phyloP scores from a whole-genome alignment of 1,284 basidiomycete species.

The Grifola frondosa region DNA sequence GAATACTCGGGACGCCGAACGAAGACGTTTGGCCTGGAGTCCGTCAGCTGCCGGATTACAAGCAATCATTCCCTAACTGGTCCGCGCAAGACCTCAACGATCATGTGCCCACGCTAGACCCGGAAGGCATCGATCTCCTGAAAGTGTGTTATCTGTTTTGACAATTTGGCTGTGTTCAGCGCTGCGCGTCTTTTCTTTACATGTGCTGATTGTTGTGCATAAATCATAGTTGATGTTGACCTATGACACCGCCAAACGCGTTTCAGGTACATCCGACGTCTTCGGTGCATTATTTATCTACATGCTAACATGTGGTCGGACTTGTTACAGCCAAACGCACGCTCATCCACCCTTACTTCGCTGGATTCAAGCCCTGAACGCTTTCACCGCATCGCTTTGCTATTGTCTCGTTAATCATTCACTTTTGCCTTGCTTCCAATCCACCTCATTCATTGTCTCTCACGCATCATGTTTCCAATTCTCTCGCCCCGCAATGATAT shows the following conservation, averaged over 20 bases:
- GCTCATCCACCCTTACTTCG: slow-evolving; percentile 81
- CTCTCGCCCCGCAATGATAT: slow-evolving; percentile 16
- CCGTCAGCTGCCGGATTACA: slow-evolving; percentile 90
- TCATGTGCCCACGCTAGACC: slow-evolving; percentile 70
- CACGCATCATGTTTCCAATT: slow-evolving; percentile 13
- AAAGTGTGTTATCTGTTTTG: slow-evolving; percentile 45
- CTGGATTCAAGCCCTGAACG: slow-evolving; percentile 41
- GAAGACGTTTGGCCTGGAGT: slow-evolving; percentile 95
- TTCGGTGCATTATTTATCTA: too few species aligned
- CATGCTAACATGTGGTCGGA: too few species aligned
- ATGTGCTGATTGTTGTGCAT: background rate
- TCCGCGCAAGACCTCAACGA: slow-evolving; percentile 63
- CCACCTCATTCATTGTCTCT: slow-evolving; percentile 6
- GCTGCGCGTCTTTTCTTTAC: background rate
- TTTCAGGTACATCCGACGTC: slow-evolving; percentile 70
- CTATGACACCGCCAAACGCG: slow-evolving; percentile 93
- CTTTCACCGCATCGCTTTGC: background rate
- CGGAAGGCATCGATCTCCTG: slow-evolving; percentile 75
- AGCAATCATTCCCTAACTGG: slow-evolving; percentile 97
- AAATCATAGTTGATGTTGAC: slow-evolving; percentile 82
- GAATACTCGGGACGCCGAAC: slow-evolving; percentile 92
- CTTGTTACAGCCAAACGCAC: slow-evolving; percentile 74
- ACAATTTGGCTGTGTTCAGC: background rate
- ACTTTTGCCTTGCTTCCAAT: slow-evolving; percentile 6
- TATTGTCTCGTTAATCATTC: background rate